These are phyloP conservation scores for Cadophora luteo-olivacea DNA, from an alignment of 2,329 filamentous ascomycete species.

Conservation along the genomic window DNA sequence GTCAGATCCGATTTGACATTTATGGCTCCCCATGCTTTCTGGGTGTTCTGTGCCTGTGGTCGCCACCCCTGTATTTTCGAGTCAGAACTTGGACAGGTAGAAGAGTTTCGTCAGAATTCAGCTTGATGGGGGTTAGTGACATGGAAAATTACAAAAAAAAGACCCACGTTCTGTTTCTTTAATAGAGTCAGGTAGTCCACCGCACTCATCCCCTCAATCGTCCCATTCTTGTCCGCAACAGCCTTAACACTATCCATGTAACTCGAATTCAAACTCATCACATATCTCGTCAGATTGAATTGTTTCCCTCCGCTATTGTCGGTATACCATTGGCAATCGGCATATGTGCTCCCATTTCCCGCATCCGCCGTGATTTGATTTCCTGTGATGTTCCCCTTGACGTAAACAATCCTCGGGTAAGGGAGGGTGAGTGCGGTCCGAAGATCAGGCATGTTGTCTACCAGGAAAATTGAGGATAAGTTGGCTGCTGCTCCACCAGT, in stretches of 20 bases:
- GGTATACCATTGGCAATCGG: conserved; percentile 20
- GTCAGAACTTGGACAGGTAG: too few species aligned
- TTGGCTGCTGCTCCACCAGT: conserved; percentile 8
- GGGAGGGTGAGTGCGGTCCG: conserved; percentile 12
- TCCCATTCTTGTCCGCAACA: conserved; percentile 6
- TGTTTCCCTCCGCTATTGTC: conserved; percentile 13
- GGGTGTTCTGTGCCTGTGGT: conserved; percentile 14
- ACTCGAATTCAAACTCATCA: conserved; percentile 20
- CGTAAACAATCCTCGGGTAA: conserved; percentile 12
- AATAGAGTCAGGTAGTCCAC: background rate
- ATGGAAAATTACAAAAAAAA: too few species aligned
- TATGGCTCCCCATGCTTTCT: conserved; percentile 16
- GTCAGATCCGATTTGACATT: conserved; percentile 20
- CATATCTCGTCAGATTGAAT: conserved; percentile 20
- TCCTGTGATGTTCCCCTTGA: conserved; percentile 16
- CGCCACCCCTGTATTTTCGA: conserved; percentile 8
- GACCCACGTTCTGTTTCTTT: conserved; percentile 15
- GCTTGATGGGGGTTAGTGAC: too few species aligned
- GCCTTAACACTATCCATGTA: conserved; percentile 16
- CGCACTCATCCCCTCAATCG: conserved; percentile 17
- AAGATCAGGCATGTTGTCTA: conserved; percentile 21
- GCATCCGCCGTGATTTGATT: conserved; percentile 10
- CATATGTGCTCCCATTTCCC: conserved; percentile 14
- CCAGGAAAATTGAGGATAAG: conserved; percentile 15
- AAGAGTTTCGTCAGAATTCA: too few species aligned